A percentile compares a stretch with the other conserved stretches of the same genome.
These are phyloP conservation scores for Filobasidium uniguttulatum DNA, from an alignment of 1,284 basidiomycete species.

Conservation along the genomic window DNA sequence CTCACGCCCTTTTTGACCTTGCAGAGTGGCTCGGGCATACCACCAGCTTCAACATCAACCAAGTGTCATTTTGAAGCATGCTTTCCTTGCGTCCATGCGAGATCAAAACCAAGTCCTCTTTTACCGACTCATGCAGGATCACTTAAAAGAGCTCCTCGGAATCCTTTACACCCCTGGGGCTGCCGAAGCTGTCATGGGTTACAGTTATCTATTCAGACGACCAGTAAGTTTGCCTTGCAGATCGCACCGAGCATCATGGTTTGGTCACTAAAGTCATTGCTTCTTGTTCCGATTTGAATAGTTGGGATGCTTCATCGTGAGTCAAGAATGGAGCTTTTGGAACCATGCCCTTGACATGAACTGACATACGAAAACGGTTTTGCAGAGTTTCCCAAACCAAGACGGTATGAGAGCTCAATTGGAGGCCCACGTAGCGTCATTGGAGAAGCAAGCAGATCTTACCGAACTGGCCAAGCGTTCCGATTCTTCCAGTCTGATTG, in stretches of 20 bases:
- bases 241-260: slow-evolving; percentile 41
- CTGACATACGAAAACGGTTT: not conserved
- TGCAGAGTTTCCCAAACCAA: slow-evolving; percentile 44
- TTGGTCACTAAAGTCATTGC: not conserved
- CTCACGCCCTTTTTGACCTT: not conserved
- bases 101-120: slow-evolving; percentile 56
- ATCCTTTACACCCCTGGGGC: slow-evolving; percentile 51
- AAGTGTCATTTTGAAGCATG: slow-evolving; percentile 35
- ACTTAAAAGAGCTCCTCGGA: slow-evolving; percentile 59
- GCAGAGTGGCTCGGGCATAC: slow-evolving; percentile 46
- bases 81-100: slow-evolving; percentile 41
- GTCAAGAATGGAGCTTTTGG: slow-evolving; percentile 32
- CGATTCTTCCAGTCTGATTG: slow-evolving; percentile 40
- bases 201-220: slow-evolving; percentile 65
- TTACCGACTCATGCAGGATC: slow-evolving; percentile 51
- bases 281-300: no score
- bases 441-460: slow-evolving; percentile 48
- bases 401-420: slow-evolving; percentile 50
- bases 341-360: not conserved
- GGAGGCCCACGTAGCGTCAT: slow-evolving; percentile 31
- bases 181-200: slow-evolving; percentile 48
- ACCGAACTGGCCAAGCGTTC: slow-evolving; percentile 50
- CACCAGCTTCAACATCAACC: slow-evolving; percentile 44
- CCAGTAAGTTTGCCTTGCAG: slow-evolving; percentile 47
- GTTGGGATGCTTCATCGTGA: slow-evolving; percentile 29